Conservation (phyloP, 2,329 filamentous ascomycete species). For the Pestalotiopsis sp. region DNA sequence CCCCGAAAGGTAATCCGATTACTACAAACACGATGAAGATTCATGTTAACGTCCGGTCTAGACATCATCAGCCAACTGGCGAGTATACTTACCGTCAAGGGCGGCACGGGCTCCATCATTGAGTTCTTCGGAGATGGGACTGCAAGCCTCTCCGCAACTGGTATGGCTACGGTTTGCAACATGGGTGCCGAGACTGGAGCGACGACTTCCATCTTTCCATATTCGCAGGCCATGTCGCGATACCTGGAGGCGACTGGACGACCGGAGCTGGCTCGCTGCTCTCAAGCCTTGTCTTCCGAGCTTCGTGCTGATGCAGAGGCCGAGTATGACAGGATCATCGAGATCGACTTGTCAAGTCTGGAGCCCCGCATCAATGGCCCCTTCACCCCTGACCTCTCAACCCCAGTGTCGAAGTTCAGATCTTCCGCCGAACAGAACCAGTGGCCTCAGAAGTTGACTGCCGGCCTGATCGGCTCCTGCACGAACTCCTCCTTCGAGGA, state of each 20-base stretch:
- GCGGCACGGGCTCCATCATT: slow-evolving; percentile 91
- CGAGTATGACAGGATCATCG: slow-evolving; percentile 94
- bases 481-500: slow-evolving; percentile 88
- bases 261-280: slow-evolving; percentile 72
- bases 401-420: slow-evolving; percentile 96
- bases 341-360: slow-evolving; percentile 92
- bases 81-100: slow-evolving; percentile 86
- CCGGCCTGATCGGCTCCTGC: slow-evolving; percentile 96
- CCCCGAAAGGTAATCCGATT: slow-evolving; percentile 63
- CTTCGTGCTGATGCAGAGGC: slow-evolving; percentile 86
- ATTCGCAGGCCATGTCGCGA: slow-evolving; percentile 78
- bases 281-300: slow-evolving; percentile 57
- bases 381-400: slow-evolving; percentile 97
- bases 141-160: slow-evolving; percentile 84
- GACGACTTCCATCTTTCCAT: slow-evolving; percentile 96
- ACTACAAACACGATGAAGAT: not conserved
- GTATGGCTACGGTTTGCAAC: slow-evolving; percentile 90
- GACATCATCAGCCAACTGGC: slow-evolving; percentile 92
- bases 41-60: slow-evolving; percentile 19
- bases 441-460: slow-evolving; percentile 96
- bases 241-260: slow-evolving; percentile 88
- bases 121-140: slow-evolving; percentile 94
- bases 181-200: slow-evolving; percentile 92
- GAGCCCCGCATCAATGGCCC: slow-evolving; percentile 99
- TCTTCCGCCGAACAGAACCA: slow-evolving; percentile 90